phyloP scores from a whole-genome alignment of 345 rosid genomes.

The Lepidium aucheri region DNA sequence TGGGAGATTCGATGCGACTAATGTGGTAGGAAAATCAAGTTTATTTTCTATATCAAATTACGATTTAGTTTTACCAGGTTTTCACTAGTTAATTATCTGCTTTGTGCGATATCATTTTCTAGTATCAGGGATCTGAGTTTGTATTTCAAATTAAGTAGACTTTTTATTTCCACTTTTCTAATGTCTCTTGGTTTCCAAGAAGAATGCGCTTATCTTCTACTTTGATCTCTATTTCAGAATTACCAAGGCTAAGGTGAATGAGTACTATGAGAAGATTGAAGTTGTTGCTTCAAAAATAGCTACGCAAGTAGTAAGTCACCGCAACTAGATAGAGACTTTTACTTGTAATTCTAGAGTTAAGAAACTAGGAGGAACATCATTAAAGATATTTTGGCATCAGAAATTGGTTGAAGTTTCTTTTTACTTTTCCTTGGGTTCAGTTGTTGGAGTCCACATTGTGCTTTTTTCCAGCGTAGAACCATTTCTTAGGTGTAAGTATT shows the following conservation, averaged over 20 bases:
- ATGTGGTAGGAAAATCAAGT: conserved; percentile 50
- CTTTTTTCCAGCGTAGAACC: background rate
- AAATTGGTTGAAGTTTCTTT: background rate
- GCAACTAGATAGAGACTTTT: background rate
- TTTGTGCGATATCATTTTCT: no score
- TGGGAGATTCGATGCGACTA: conserved; percentile 84
- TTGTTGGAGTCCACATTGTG: background rate
- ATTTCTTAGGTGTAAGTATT: background rate
- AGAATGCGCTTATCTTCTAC: background rate
- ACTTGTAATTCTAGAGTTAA: background rate
- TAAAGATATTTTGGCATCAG: background rate
- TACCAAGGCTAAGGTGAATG: conserved; percentile 67
- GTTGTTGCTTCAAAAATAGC: conserved; percentile 55
- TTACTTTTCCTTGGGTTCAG: background rate
- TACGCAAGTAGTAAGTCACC: conserved; percentile 39
- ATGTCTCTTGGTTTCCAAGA: background rate
- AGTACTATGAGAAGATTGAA: conserved; percentile 73
- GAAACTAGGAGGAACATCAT: background rate
- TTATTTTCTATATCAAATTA: background rate
- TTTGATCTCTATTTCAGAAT: conserved; percentile 35
- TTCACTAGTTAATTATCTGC: no score
- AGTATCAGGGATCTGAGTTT: no score
- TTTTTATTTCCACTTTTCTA: background rate
- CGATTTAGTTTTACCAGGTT: background rate
- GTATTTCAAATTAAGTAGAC: no score